Conservation (phyloP, 257 asterid genomes). For the Jasminum sambac region DNA sequence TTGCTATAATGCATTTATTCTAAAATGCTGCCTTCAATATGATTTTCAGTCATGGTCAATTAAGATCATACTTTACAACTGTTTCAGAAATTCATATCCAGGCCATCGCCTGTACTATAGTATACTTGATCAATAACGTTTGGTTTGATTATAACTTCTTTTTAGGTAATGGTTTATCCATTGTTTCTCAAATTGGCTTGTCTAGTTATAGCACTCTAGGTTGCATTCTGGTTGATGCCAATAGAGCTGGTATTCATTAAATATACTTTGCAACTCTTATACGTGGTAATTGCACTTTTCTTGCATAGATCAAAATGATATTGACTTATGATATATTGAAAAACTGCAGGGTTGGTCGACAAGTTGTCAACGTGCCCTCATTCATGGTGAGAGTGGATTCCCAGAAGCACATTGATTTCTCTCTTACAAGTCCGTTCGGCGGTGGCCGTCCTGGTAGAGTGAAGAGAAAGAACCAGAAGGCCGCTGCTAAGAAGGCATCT, state of each 20-base stretch:
- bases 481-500: slow-evolving; percentile 56
- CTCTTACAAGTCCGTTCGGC: slow-evolving; percentile 54
- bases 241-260: no score
- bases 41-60: neutral
- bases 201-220: neutral
- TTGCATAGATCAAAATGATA: neutral
- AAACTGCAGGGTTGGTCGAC: slow-evolving; percentile 53
- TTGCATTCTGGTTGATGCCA: no score
- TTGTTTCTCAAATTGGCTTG: neutral
- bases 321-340: neutral
- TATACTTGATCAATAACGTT: neutral
- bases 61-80: neutral
- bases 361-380: slow-evolving; percentile 55
- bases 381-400: slow-evolving; percentile 56
- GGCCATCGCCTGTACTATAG: neutral
- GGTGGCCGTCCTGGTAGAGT: slow-evolving; percentile 66
- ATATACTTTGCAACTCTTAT: no score
- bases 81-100: neutral
- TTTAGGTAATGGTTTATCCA: neutral
- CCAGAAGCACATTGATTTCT: slow-evolving; percentile 57
- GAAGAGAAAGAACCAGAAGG: slow-evolving; percentile 56
- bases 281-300: neutral
- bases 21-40: neutral
- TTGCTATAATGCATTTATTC: neutral
- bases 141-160: neutral